Percentiles rank a stretch among this genome's conserved stretches.
phyloP scores from a whole-genome alignment of 495 filamentous ascomycete species.

The Pyronema domesticum region DNA sequence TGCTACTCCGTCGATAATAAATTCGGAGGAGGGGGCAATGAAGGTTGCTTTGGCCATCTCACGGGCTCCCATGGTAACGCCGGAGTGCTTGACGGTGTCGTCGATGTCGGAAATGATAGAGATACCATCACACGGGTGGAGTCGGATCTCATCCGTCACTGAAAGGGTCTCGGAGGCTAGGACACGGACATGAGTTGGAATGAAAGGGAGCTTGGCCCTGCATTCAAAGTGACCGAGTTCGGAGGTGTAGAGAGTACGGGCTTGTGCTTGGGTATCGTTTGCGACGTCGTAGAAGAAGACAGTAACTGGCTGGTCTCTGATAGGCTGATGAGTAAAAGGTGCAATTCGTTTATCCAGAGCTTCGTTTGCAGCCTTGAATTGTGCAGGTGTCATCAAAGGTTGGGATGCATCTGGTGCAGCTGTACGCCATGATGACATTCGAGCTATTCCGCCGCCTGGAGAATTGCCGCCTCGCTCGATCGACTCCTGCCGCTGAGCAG shows the following conservation, averaged over 20 bases:
- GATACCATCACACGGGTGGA: constrained; percentile 53
- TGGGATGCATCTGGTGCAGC: constrained; percentile 23
- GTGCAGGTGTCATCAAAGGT: constrained; percentile 44
- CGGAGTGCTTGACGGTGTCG: constrained; percentile 93
- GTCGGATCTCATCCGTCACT: constrained; percentile 55
- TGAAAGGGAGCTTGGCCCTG: constrained; percentile 64
- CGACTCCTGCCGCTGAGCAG: constrained; percentile 6
- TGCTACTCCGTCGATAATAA: constrained; percentile 67
- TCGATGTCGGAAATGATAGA: constrained; percentile 96
- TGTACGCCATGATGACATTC: neutral
- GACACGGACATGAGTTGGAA: constrained; percentile 75
- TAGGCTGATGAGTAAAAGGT: constrained; percentile 72
- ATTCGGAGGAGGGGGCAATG: constrained; percentile 60
- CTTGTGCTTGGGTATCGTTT: constrained; percentile 41
- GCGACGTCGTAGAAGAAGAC: constrained; percentile 79
- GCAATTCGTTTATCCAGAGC: constrained; percentile 71
- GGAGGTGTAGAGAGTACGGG: constrained; percentile 61
- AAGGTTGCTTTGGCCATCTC: constrained; percentile 96
- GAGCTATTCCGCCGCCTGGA: neutral
- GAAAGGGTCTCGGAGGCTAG: constrained; percentile 76
- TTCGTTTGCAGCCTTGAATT: constrained; percentile 61
- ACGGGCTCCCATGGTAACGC: constrained; percentile 63
- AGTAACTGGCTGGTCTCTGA: constrained; percentile 56
- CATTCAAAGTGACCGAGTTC: constrained; percentile 71
- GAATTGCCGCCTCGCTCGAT: neutral